Base-by-base conservation (phyloP, 768 basidiomycete species). In the Termitomyces sp. region DNA sequence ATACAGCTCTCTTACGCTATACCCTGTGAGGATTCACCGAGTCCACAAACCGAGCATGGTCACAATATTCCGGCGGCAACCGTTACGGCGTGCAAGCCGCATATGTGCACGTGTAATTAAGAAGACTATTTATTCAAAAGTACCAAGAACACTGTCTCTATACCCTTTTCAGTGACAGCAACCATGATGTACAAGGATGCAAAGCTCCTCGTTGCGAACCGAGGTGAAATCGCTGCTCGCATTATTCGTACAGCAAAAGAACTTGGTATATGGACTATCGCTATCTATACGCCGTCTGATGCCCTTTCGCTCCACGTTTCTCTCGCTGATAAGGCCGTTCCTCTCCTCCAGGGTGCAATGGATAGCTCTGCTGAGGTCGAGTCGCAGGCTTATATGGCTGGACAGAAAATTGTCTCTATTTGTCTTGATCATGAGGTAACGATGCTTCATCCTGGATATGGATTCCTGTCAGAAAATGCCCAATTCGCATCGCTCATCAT, bases 201-300 rank as follows among this genome's bases (percentile, higher is more conserved):
- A 58, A 83, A 78, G 58, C 70, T 87, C 0, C 76, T 88, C 57
- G 71, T 89, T 56, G 84, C 84, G 19, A 88, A 89, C 65, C 81
- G 86, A 24, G 87, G 86, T 41, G 87, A 89, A 66, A 88, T 88
- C 50, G 85, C 85, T 9, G 72, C 82, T 14, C 80, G 86, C 9
- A 77, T 87, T 59, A 69, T 87, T 24, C 77, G 74, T 49, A 81
- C 84, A 0, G 83, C 83, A 2, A 74, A 75, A 46, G 66, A 66
- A 26, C 73, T 85, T 3, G 78, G 75, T 1, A 62, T 89, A 24
- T 65, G 61, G 3, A 84, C 83, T 0, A 62, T 87, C n/a, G 73
- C 82, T 2, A 69, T 88, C 42, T 86, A 87, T 66, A 78, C 80
- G 2, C 68, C 76, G 10, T 77, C 81, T 0, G 86, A 88, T 58